phyloP scores from a whole-genome alignment of 2,329 filamentous ascomycete species.

The Madurella fahalii region DNA sequence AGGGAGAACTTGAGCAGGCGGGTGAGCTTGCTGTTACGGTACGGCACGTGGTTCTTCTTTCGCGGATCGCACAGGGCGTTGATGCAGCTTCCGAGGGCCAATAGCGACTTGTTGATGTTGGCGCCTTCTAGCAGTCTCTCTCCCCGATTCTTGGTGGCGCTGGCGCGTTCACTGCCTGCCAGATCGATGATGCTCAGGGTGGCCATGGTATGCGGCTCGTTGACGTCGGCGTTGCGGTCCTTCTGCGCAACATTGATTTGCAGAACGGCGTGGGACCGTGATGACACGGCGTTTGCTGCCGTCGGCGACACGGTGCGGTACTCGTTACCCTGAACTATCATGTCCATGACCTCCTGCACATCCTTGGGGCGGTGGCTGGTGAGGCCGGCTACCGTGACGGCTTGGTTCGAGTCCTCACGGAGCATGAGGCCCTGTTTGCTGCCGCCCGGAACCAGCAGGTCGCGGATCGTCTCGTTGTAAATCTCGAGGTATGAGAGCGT shows the following conservation, averaged over 20 bases:
- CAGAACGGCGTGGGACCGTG: slow-evolving; percentile 91
- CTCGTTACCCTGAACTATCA: slow-evolving; percentile 93
- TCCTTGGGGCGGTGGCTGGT: slow-evolving; percentile 88
- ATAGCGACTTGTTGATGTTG: slow-evolving; percentile 98
- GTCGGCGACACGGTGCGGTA: slow-evolving; percentile 94
- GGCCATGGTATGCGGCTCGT: slow-evolving; percentile 96
- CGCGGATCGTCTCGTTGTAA: slow-evolving; percentile 98
- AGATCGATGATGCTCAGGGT: slow-evolving; percentile 97
- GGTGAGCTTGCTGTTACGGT: slow-evolving; percentile 96
- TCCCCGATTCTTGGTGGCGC: slow-evolving; percentile 92
- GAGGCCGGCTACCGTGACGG: slow-evolving; percentile 84
- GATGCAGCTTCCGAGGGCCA: slow-evolving; percentile 94
- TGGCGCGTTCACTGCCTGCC: slow-evolving; percentile 91
- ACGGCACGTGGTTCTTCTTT: slow-evolving; percentile 90
- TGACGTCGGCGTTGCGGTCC: slow-evolving; percentile 85
- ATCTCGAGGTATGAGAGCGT: slow-evolving; percentile 96
- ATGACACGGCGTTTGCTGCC: slow-evolving; percentile 95
- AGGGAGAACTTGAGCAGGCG: slow-evolving; percentile 94
- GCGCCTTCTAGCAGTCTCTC: slow-evolving; percentile 88
- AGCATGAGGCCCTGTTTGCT: slow-evolving; percentile 84
- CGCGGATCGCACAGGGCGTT: slow-evolving; percentile 93
- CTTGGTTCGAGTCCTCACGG: slow-evolving; percentile 88
- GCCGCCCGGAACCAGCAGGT: slow-evolving; percentile 80
- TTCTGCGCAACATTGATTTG: slow-evolving; percentile 96
- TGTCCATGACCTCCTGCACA: slow-evolving; percentile 97